Evolutionary conservation across 768 basidiomycete genomes (phyloP), one percentile per base, ranked within the genome.

Genomic region (Naganishia randhawae): DNA sequence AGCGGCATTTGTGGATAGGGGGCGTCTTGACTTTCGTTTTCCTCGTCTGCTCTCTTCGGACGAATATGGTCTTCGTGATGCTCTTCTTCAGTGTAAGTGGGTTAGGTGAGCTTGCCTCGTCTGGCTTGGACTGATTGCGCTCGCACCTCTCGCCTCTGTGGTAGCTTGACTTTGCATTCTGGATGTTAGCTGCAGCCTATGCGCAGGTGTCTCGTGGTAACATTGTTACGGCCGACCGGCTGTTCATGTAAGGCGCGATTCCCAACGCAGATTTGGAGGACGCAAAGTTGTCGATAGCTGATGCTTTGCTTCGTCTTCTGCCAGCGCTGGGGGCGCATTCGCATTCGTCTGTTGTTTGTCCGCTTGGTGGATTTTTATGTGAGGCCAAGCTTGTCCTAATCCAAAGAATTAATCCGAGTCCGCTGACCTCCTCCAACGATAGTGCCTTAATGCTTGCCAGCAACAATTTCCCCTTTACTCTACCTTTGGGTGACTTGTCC

Each of bases 401-500:
- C 33, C 8, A 14, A 1, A 25, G 33, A 53, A n/a, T 3, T 6
- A 13, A 27, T n/a, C n/a, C 17, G 27, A 51, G 19, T 27, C 42
- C 32, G 25, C 45, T 37, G 16, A 70, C n/a, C 16, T 71, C 65
- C 71, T 73, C 68, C 32, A 53, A 72, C 54, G 27, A 61, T 17
- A 50, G 68, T 25, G 74, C 71, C 3, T 54, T 73, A 4, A 65
- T 74, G 39, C 66, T 77, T 19, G 71, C 71, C 11, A 63, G 65
- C 8, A 71, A 67, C 39, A 73, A 74, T 19, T 62, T 73, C 27
- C 74, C 74, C 1, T 50, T 75, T 68, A 50, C 69, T 13, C 69
- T 77, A 13, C 75, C 76, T 8, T 63, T 77, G 5, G 74, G 74
- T 51, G 76, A 77, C 65, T 53, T 76, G n/a, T 73, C 72, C 17